These are phyloP conservation scores for Annulohypoxylon bovei DNA, from an alignment of 495 filamentous ascomycete genomes.

Conservation along the genomic window DNA sequence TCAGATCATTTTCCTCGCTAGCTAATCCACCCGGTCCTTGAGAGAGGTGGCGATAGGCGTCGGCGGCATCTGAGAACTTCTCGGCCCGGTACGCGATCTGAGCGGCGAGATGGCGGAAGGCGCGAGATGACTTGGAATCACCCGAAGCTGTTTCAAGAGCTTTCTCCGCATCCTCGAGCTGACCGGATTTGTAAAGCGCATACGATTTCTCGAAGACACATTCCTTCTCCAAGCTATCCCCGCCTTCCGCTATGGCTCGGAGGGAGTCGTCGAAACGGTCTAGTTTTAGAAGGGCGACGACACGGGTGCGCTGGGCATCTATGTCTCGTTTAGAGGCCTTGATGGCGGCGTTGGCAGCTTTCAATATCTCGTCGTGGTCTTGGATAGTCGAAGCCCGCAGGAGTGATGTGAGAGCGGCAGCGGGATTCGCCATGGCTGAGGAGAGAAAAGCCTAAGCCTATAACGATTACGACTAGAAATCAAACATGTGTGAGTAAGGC, in stretches of 20 bases:
- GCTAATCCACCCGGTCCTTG: constrained; percentile 56
- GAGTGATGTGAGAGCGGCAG: constrained; percentile 61
- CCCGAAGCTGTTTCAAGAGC: constrained; percentile 58
- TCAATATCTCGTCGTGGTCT: constrained; percentile 58
- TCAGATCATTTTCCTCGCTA: constrained; percentile 84
- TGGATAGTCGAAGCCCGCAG: constrained; percentile 57
- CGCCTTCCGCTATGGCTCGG: constrained; percentile 76
- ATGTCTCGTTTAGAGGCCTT: constrained; percentile 76
- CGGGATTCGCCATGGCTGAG: constrained; percentile 49
- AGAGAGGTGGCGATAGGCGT: constrained; percentile 72
- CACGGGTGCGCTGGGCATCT: constrained; percentile 78
- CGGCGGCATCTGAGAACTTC: constrained; percentile 76
- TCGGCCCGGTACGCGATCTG: constrained; percentile 90
- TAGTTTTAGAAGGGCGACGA: constrained; percentile 88
- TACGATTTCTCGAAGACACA: constrained; percentile 87
- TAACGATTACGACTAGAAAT: not conserved
- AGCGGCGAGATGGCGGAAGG: constrained; percentile 83
- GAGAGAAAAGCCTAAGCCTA: not conserved
- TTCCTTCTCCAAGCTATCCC: constrained; percentile 69
- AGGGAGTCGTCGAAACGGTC: constrained; percentile 94
- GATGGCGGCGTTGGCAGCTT: constrained; percentile 64
- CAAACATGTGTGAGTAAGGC: not conserved
- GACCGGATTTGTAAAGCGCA: constrained; percentile 86
- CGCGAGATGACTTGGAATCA: constrained; percentile 56
- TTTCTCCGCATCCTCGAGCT: constrained; percentile 74